Evolutionary conservation across 192 early-diverging fungal genomes (phyloP).

Genomic region (Rhizoclosmatium sp.): DNA sequence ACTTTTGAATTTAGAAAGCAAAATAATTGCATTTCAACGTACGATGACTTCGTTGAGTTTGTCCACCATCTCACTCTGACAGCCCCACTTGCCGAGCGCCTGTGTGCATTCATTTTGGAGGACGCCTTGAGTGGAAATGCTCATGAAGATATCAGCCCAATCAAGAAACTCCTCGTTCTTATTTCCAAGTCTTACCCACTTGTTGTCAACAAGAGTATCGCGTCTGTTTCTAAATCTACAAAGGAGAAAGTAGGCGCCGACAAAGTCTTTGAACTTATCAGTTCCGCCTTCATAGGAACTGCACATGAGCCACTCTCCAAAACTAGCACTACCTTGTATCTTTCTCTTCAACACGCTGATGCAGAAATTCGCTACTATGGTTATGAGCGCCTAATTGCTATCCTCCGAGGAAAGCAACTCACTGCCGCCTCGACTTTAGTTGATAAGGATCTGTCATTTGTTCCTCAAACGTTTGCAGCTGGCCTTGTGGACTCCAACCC

Average conservation of each 20-base stretch:
- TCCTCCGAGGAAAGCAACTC: background rate
- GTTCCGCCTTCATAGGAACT: slow-evolving; percentile 51
- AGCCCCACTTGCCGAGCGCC: slow-evolving; percentile 9
- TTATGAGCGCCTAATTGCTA: background rate
- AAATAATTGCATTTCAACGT: background rate
- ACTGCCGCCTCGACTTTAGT: background rate
- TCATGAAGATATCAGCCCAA: background rate
- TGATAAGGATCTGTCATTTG: slow-evolving; percentile 3
- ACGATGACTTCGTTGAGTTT: slow-evolving; percentile 16
- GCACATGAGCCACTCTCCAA: slow-evolving; percentile 67
- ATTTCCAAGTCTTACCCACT: slow-evolving; percentile 34
- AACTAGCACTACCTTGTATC: slow-evolving; percentile 76
- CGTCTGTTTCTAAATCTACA: slow-evolving; percentile 1
- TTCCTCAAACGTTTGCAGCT: slow-evolving; percentile 4
- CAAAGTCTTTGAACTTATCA: slow-evolving; percentile 14
- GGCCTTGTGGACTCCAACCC: background rate
- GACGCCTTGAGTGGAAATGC: background rate
- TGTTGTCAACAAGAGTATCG: slow-evolving; percentile 13
- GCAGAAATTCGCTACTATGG: slow-evolving; percentile 68
- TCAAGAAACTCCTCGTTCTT: slow-evolving; percentile 19
- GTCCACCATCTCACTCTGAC: slow-evolving; percentile 11
- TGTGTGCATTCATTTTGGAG: slow-evolving; percentile 10
- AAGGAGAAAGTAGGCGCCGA: slow-evolving; percentile 12
- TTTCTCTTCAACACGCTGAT: slow-evolving; percentile 81
- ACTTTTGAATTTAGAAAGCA: background rate